Evolutionary conservation across 2,329 filamentous ascomycete genomes (phyloP), one percentile per base, ranked within the genome.

Genomic region (Colletotrichum trifolii): DNA sequence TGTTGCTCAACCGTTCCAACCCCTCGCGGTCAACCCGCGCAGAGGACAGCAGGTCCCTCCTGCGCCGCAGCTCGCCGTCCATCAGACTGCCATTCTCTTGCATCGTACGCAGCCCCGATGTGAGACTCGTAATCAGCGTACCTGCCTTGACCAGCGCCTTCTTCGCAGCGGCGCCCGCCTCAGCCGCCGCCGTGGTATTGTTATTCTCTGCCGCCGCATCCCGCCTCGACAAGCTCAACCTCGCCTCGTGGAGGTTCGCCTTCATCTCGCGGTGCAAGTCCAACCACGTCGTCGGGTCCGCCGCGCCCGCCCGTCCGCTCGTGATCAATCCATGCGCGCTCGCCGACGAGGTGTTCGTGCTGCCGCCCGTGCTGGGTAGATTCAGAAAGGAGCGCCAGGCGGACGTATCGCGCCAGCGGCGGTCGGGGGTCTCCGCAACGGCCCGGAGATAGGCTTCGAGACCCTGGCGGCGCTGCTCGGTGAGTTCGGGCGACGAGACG

Each of bases 201-300:
- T 77, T 75, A 35, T 73, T 73, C 50, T 79, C 78, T 7, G 75
- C 74, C 10, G 79, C 77, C 4, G 74, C 85, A 72, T 96, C 92
- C 52, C 92, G 80, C 68, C 85, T 81, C 43, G 90, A 89, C n/a
- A 93, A 78, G 73, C 85, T 86, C 67, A 88, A 80, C 15, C 90
- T 77, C 8, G 89, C 89, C 68, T 91, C 86, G 72, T 92, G 89
- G 36, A 96, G 82, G 68, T 87, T 84, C 13, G 82, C 81, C 78
- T 94, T 94, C 78, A 94, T 83, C 72, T 94, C 90, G 34, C 87
- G 80, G 73, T 94, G 89, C 60, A 92, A 82, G 73, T 95, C 92
- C 34, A 95, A 78, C 92, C 93, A 96, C 2, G 90, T 88, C 4
- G 85, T 85, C 2, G 89, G 88, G 72, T 90, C 88, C 12, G 82